These are phyloP conservation scores for Neopestalotiopsis sp. DNA, from an alignment of 2,329 filamentous ascomycete species.

Conservation along the genomic window DNA sequence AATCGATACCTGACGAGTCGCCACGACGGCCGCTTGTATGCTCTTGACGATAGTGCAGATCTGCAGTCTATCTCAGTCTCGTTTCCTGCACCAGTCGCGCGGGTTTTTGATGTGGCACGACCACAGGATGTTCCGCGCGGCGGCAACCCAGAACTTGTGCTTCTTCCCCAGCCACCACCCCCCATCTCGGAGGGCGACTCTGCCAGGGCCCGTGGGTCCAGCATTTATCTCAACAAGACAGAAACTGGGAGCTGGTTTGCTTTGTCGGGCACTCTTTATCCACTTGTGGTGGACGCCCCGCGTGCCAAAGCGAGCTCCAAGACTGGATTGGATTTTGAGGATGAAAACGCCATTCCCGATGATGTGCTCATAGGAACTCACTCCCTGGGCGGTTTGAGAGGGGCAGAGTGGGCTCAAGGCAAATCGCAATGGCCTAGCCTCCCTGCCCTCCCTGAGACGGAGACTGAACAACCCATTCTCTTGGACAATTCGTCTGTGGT, in stretches of 20 bases:
- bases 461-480: conserved; percentile 17
- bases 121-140: conserved; percentile 67
- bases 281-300: conserved; percentile 76
- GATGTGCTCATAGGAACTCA: conserved; percentile 76
- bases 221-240: conserved; percentile 87
- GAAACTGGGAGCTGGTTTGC: conserved; percentile 92
- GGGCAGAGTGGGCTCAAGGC: conserved; percentile 37
- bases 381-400: conserved; percentile 52
- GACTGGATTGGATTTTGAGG: conserved; percentile 53
- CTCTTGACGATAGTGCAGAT: conserved; percentile 71
- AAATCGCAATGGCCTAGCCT: conserved; percentile 41
- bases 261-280: conserved; percentile 85
- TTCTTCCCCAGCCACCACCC: conserved; percentile 84
- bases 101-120: conserved; percentile 86
- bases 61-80: conserved; percentile 69
- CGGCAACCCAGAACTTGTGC: conserved; percentile 76
- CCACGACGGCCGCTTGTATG: conserved; percentile 83
- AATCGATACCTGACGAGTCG: conserved; percentile 87
- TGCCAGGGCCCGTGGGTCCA: conserved; percentile 60
- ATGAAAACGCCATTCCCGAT: conserved; percentile 49
- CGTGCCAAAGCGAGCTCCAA: conserved; percentile 48
- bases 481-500: conserved; percentile 25
- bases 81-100: conserved; percentile 78
- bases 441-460: not conserved
- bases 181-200: conserved; percentile 56